Evolutionary conservation across 129 eudicot species (phyloP), one percentile per base, ranked within the genome.

Genomic region (Deinandra increscens): DNA sequence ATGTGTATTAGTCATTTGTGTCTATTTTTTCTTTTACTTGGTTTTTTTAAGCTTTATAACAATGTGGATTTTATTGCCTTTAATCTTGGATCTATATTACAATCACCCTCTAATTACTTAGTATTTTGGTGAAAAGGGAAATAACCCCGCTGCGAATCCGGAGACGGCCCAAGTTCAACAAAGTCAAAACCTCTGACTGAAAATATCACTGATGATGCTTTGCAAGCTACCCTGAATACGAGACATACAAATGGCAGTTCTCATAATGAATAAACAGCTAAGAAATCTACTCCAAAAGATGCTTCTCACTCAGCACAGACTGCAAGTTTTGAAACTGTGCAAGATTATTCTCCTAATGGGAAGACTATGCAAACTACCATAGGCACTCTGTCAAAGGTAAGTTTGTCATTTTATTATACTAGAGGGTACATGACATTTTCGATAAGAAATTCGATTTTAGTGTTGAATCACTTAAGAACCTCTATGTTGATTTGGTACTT

Each of bases 101-200:
- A n/a, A n/a, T n/a, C n/a, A n/a, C n/a, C n/a, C n/a, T n/a, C n/a
- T n/a, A n/a, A n/a, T n/a, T n/a, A n/a, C n/a, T n/a, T n/a, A n/a
- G n/a, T n/a, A n/a, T n/a, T n/a, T n/a, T n/a, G 78, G 75, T 23
- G 79, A 65, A 50, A 38, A 13, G 22, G 72, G 48, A 49, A 46
- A 6, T 69, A 58, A 60, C 22, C 20, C 9, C 54, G 13, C 6
- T 44, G 50, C 17, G 13, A 44, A n/a, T 66, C 60, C 65, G 78
- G 83, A 64, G 73, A 70, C 37, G 65, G 79, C 69, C 62, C 66
- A 23, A 78, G 44, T 61, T 71, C 64, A 68, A 62, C 44, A 41
- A 84, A 81, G 37, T 82, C 89, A 71, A 83, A 85, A n/a, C 73
- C 86, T 65, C 74, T 82, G 44, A 73, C 39, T 22, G 85, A 86